A percentile compares a stretch with the other conserved stretches of the same genome.
phyloP scores from a whole-genome alignment of 129 eudicot genomes.

The Flaveria linearis region DNA sequence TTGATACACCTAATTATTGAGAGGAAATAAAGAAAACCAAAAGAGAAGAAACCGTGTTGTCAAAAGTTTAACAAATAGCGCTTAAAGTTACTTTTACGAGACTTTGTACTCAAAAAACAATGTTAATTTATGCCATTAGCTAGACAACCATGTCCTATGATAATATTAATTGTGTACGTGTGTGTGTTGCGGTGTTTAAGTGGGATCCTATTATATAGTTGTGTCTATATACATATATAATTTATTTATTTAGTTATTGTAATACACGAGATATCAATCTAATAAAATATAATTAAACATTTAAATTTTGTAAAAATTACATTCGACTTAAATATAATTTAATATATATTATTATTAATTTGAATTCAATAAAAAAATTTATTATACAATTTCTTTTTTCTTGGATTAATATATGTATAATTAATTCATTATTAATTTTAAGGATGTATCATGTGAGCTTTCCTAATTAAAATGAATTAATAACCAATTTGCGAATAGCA shows the following conservation, averaged over 20 bases:
- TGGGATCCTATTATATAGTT: conserved; percentile 21
- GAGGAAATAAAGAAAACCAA: background rate
- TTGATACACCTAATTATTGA: conserved; percentile 29
- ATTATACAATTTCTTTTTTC: no score
- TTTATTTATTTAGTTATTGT: background rate
- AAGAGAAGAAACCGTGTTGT: conserved; percentile 25
- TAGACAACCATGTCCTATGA: conserved; percentile 34
- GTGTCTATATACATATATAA: background rate
- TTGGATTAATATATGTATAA: no score
- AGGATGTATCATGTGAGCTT: no score
- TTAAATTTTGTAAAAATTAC: no score
- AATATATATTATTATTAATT: no score
- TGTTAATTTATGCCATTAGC: conserved; percentile 23
- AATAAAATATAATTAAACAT: no score
- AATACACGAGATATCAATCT: no score
- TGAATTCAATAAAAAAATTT: no score
- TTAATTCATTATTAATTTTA: no score
- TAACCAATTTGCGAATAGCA: no score
- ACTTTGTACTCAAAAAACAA: conserved; percentile 19
- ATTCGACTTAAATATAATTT: no score
- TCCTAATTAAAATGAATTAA: no score
- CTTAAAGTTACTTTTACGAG: conserved; percentile 25
- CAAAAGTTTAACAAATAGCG: conserved; percentile 19
- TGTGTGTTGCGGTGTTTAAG: conserved; percentile 18
- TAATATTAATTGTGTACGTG: conserved; percentile 13